phyloP scores from a whole-genome alignment of 257 asterid species.

The Prunella vulgaris region DNA sequence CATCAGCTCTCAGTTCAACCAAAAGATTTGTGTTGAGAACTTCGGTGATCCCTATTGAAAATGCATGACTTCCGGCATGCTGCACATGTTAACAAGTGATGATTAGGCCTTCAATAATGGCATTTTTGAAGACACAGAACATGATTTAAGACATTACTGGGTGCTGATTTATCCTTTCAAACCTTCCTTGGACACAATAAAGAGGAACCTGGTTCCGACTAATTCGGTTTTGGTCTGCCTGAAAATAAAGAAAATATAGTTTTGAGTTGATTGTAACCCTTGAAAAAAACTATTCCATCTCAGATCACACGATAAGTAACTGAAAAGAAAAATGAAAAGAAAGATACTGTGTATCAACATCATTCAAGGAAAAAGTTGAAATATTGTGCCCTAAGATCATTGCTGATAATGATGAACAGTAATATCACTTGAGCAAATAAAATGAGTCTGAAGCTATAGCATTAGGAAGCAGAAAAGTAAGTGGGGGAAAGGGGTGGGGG shows the following conservation, averaged over 20 bases:
- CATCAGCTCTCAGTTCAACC: constrained; percentile 93
- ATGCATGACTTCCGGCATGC: constrained; percentile 81
- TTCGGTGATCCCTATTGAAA: constrained; percentile 92
- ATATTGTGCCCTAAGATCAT: not conserved
- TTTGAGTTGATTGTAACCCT: not conserved
- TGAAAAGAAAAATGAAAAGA: not conserved
- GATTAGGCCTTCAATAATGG: constrained; percentile 20
- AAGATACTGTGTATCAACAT: not conserved
- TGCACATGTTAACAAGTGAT: constrained; percentile 31
- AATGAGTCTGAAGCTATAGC: not conserved
- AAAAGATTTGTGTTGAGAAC: constrained; percentile 82
- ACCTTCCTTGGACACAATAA: constrained; percentile 86
- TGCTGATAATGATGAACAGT: no score
- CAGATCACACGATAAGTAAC: not conserved
- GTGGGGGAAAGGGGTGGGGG: no score
- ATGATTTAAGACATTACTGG: constrained; percentile 69
- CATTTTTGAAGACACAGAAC: constrained; percentile 18
- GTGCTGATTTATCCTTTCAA: constrained; percentile 93
- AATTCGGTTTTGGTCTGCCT: constrained; percentile 92
- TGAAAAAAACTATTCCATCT: not conserved
- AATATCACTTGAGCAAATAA: no score
- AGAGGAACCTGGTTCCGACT: constrained; percentile 89
- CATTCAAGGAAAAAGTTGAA: no score
- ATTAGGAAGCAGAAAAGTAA: not conserved
- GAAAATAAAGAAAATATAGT: constrained; percentile 22